A percentile compares a stretch with the other conserved stretches of the same genome.
phyloP scores from a whole-genome alignment of 2,329 filamentous ascomycete genomes.

The Fusarium solani-melongenae region DNA sequence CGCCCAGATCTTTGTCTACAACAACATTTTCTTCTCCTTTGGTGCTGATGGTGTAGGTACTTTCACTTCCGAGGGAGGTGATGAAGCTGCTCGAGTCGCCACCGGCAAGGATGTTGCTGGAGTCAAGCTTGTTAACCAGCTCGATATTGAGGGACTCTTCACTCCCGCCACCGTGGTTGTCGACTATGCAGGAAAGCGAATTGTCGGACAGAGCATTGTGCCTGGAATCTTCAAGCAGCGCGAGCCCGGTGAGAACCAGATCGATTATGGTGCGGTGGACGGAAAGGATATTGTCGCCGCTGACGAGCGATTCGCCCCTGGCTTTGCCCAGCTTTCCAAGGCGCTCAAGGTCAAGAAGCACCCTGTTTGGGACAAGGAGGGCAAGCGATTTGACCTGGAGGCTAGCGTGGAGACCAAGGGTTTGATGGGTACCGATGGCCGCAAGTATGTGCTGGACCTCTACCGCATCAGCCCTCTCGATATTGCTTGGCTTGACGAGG shows the following conservation, averaged over 20 bases:
- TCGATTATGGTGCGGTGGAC: slow-evolving; percentile 98
- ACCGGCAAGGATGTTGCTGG: slow-evolving; percentile 97
- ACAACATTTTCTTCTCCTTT: slow-evolving; percentile 99
- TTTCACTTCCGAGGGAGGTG: slow-evolving; percentile 94
- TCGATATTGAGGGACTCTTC: slow-evolving; percentile 94
- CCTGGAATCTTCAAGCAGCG: slow-evolving; percentile 99
- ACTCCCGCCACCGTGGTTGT: slow-evolving; percentile 96
- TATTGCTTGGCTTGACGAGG: slow-evolving; percentile 88
- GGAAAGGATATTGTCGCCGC: slow-evolving; percentile 95
- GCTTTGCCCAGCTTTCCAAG: slow-evolving; percentile 92
- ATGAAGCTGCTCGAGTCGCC: slow-evolving; percentile 94
- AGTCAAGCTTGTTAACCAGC: slow-evolving; percentile 94
- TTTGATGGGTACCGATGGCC: slow-evolving; percentile 93
- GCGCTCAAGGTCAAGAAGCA: slow-evolving; percentile 93
- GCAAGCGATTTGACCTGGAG: slow-evolving; percentile 89
- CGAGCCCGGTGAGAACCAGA: slow-evolving; percentile 97
- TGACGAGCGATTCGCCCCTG: slow-evolving; percentile 83
- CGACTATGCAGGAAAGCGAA: slow-evolving; percentile 95
- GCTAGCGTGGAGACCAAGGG: slow-evolving; percentile 98
- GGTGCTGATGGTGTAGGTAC: slow-evolving; percentile 97
- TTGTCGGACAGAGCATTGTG: slow-evolving; percentile 97
- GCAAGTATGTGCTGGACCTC: slow-evolving; percentile 96
- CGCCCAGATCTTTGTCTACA: slow-evolving; percentile 98
- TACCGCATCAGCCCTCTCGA: slow-evolving; percentile 96
- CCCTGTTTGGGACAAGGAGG: slow-evolving; percentile 97